A percentile compares a stretch with the other conserved stretches of the same genome.
Evolutionary conservation across 495 filamentous ascomycete genomes (phyloP).

Genomic region (Aspergillus indologenus): DNA sequence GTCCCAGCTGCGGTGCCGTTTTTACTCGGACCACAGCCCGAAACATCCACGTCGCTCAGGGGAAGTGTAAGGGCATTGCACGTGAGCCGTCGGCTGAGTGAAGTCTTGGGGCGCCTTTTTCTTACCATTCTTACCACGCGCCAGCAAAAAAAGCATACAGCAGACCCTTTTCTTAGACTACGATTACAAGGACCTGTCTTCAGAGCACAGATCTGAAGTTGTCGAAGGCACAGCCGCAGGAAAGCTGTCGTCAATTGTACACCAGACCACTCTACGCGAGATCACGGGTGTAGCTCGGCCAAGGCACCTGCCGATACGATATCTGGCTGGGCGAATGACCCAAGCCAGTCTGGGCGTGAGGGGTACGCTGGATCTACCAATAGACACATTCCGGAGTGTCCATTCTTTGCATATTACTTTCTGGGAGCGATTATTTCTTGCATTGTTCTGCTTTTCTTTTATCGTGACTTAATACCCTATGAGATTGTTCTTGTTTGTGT

Average conservation of each 20-base stretch:
- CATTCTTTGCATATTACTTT: slow-evolving; percentile 2
- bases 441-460: neutral
- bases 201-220: neutral
- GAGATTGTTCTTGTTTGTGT: neutral
- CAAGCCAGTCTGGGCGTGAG: neutral
- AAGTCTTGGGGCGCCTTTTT: neutral
- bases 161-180: neutral
- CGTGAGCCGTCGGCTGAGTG: slow-evolving; percentile 32
- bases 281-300: neutral
- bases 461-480: slow-evolving; percentile 3
- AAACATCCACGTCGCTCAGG: slow-evolving; percentile 83
- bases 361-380: neutral
- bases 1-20: slow-evolving; percentile 83
- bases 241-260: neutral
- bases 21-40: slow-evolving; percentile 89
- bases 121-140: too few species aligned
- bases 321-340: neutral
- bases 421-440: neutral
- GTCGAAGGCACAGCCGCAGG: neutral
- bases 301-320: neutral
- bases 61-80: slow-evolving; percentile 71
- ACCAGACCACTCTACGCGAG: neutral
- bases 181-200: too few species aligned
- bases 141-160: too few species aligned
- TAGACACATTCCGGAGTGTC: neutral